Percentiles rank a stretch among this genome's conserved stretches.
phyloP scores from a whole-genome alignment of 1,284 basidiomycete species.

The Peniophora sp. region DNA sequence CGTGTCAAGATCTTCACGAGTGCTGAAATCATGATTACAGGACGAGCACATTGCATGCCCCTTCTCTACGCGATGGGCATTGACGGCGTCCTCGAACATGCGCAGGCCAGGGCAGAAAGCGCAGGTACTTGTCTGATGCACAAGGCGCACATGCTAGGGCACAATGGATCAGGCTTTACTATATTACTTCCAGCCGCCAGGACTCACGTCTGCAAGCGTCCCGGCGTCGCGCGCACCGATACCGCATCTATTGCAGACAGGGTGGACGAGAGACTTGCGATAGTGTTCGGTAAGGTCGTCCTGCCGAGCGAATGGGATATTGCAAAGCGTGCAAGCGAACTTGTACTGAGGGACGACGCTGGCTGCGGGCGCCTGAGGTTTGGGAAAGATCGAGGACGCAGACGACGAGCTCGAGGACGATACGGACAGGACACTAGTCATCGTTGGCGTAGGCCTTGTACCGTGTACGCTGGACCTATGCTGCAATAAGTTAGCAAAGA shows the following conservation, averaged over 20 bases:
- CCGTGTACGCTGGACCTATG: too few relatives aligned
- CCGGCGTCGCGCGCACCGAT: neutral
- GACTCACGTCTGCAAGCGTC: neutral
- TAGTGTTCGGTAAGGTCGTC: slow-evolving; percentile 3
- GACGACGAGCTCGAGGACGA: neutral
- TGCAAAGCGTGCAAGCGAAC: slow-evolving; percentile 9
- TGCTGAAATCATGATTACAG: neutral
- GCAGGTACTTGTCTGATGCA: neutral
- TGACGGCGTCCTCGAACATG: neutral
- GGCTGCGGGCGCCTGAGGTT: too few relatives aligned
- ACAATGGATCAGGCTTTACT: slow-evolving; percentile 4
- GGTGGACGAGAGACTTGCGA: slow-evolving; percentile 3
- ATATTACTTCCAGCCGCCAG: slow-evolving; percentile 5
- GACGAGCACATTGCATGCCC: neutral
- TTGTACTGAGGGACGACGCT: too few relatives aligned
- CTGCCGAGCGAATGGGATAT: slow-evolving; percentile 10
- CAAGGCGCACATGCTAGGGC: slow-evolving; percentile 1
- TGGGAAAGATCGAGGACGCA: neutral
- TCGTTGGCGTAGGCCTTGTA: too few relatives aligned
- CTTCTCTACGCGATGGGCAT: neutral
- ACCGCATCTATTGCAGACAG: neutral
- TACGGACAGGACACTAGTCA: neutral
- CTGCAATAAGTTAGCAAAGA: too few relatives aligned
- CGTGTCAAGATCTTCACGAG: neutral
- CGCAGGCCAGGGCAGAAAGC: neutral